Conservation (phyloP, 208 protist genomes). For the Wallacemonas sp. region DNA sequence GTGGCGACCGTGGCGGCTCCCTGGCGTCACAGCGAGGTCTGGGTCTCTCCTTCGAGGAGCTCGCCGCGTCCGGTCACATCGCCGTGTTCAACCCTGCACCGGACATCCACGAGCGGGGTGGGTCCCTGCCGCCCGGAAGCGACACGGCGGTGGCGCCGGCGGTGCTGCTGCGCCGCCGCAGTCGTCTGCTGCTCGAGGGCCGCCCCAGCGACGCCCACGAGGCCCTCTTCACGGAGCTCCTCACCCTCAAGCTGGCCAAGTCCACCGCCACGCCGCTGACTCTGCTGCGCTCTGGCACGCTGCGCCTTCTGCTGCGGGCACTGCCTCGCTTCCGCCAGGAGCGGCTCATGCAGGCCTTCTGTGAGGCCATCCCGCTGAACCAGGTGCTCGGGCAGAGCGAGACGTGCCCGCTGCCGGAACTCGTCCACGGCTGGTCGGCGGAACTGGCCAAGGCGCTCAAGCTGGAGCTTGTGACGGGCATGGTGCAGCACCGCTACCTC, state of each 20-base stretch:
- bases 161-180: not conserved
- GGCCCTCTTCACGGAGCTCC: constrained; percentile 47
- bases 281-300: constrained; percentile 33
- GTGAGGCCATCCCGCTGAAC: constrained; percentile 49
- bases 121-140: too few relatives aligned
- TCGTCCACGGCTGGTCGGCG: constrained; percentile 49
- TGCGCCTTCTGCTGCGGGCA: constrained; percentile 37
- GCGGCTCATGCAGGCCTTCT: constrained; percentile 25
- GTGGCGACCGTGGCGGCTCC: not conserved
- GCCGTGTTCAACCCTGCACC: not conserved
- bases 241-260: constrained; percentile 44
- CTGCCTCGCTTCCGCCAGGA: constrained; percentile 35
- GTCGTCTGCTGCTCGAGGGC: not conserved
- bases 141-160: not conserved
- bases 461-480: not conserved
- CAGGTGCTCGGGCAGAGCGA: constrained; percentile 58
- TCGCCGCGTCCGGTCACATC: not conserved
- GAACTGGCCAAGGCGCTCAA: constrained; percentile 20
- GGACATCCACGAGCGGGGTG: too few relatives aligned
- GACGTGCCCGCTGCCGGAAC: constrained; percentile 52
- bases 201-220: constrained; percentile 41
- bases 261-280: constrained; percentile 3
- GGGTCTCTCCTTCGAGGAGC: not conserved
- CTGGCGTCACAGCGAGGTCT: not conserved
- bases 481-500: constrained; percentile 24